phyloP scores from a whole-genome alignment of 1,139 yeast species.

The Saccharomycopsis crataegensis region DNA sequence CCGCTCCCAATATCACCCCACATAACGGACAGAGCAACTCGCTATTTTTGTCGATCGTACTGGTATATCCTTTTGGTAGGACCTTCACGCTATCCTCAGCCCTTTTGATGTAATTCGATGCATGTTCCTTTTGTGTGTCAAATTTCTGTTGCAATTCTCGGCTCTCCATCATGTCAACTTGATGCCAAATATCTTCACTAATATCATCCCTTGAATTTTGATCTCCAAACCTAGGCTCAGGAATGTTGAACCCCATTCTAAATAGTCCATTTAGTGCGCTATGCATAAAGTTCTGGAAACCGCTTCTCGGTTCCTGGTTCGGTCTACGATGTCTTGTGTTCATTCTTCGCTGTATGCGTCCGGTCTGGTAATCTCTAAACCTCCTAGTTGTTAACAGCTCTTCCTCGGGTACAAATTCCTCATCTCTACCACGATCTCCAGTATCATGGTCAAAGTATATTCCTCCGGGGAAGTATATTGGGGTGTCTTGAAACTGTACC shows the following conservation, averaged over 20 bases:
- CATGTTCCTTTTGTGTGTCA: slow-evolving; percentile 9
- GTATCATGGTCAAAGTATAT: neutral
- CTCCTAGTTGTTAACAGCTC: neutral
- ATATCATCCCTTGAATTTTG: slow-evolving; percentile 5
- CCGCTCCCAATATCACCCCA: slow-evolving; percentile 62
- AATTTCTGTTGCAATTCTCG: slow-evolving; percentile 8
- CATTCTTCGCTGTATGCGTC: neutral
- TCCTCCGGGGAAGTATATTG: slow-evolving; percentile 13
- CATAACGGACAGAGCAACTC: slow-evolving; percentile 57
- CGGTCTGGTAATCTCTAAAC: slow-evolving; percentile 7
- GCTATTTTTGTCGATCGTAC: neutral
- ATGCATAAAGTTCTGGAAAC: neutral
- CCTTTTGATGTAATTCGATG: slow-evolving; percentile 9
- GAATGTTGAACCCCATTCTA: neutral
- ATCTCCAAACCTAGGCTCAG: neutral
- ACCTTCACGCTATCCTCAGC: slow-evolving; percentile 1
- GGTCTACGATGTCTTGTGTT: neutral
- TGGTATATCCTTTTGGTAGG: slow-evolving; percentile 10
- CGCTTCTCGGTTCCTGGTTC: neutral
- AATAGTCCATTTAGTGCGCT: neutral
- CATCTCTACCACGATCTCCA: neutral
- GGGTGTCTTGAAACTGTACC: slow-evolving; percentile 10
- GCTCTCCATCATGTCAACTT: slow-evolving; percentile 11
- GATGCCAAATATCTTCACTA: slow-evolving; percentile 6
- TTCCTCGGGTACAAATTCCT: neutral